These are phyloP conservation scores for Lachancea sp. DNA, from an alignment of 805 yeast genomes.

Conservation along the genomic window DNA sequence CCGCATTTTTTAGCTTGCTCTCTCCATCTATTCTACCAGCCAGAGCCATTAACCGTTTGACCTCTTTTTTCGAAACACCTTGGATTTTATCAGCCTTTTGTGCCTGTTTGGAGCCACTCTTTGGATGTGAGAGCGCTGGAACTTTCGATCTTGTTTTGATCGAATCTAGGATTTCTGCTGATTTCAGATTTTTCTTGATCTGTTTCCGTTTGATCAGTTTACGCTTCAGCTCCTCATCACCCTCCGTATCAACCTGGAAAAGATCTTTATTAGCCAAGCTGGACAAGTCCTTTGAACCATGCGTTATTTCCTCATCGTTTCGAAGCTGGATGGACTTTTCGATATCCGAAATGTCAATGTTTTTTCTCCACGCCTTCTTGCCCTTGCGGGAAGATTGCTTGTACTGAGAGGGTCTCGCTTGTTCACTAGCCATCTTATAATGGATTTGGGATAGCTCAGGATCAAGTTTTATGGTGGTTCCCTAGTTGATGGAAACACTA, in stretches of 20 bases:
- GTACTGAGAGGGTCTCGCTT: conserved; percentile 48
- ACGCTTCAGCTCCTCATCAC: conserved; percentile 42
- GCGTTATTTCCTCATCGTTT: conserved; percentile 48
- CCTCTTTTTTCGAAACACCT: conserved; percentile 59
- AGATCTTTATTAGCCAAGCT: conserved; percentile 24
- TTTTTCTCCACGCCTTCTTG: conserved; percentile 93
- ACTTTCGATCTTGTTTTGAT: conserved; percentile 57
- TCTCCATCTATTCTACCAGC: conserved; percentile 68
- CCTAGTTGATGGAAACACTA: conserved; percentile 7
- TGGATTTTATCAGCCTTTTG: conserved; percentile 36
- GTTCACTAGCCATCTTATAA: conserved; percentile 16
- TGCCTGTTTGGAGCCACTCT: conserved; percentile 33
- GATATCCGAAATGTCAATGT: conserved; percentile 79
- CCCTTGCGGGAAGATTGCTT: conserved; percentile 85
- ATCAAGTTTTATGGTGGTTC: background rate
- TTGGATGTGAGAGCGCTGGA: conserved; percentile 46
- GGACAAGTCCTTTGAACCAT: conserved; percentile 28
- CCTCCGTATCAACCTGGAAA: conserved; percentile 57
- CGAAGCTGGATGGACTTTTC: conserved; percentile 62
- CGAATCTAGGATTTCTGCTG: conserved; percentile 65
- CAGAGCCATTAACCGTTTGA: conserved; percentile 59
- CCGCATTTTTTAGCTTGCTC: conserved; percentile 42
- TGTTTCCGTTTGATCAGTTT: conserved; percentile 36
- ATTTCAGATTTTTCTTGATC: conserved; percentile 43
- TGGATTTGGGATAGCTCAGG: background rate